Percentiles rank a stretch among this genome's conserved stretches.
phyloP scores from a whole-genome alignment of 768 basidiomycete genomes.

The Boletus vermiculosoides region DNA sequence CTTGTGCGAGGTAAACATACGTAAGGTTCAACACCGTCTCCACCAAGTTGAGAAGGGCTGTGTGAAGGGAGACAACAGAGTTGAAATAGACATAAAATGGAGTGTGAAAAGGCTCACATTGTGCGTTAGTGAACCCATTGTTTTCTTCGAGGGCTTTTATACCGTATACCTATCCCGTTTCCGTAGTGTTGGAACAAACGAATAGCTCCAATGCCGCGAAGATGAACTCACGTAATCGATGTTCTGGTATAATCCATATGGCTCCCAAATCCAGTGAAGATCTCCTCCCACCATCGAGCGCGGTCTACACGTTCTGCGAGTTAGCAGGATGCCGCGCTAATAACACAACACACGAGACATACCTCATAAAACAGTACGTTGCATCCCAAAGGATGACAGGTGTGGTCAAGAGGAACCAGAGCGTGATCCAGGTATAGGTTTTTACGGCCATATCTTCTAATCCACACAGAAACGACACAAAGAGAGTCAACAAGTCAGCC shows the following conservation, averaged over 20 bases:
- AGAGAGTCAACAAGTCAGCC: neutral
- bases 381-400: constrained; percentile 75
- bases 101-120: constrained; percentile 50
- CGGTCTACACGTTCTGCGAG: constrained; percentile 48
- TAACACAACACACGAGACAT: neutral
- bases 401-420: constrained; percentile 60
- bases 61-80: neutral
- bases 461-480: neutral
- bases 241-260: constrained; percentile 77
- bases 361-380: constrained; percentile 81
- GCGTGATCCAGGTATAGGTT: constrained; percentile 55
- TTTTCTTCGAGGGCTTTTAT: constrained; percentile 57
- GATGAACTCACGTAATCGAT: constrained; percentile 42
- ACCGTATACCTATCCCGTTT: constrained; percentile 62
- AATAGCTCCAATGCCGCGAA: neutral
- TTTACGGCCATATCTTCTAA: constrained; percentile 45
- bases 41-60: constrained; percentile 76
- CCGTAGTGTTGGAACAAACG: constrained; percentile 36
- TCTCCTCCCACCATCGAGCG: constrained; percentile 87
- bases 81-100: neutral
- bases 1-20: constrained; percentile 77
- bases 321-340: neutral
- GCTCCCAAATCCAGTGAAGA: constrained; percentile 89
- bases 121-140: constrained; percentile 83
- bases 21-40: constrained; percentile 72